Conservation (phyloP, 2,329 filamentous ascomycete genomes). For the Cladobotryum mycophilum region DNA sequence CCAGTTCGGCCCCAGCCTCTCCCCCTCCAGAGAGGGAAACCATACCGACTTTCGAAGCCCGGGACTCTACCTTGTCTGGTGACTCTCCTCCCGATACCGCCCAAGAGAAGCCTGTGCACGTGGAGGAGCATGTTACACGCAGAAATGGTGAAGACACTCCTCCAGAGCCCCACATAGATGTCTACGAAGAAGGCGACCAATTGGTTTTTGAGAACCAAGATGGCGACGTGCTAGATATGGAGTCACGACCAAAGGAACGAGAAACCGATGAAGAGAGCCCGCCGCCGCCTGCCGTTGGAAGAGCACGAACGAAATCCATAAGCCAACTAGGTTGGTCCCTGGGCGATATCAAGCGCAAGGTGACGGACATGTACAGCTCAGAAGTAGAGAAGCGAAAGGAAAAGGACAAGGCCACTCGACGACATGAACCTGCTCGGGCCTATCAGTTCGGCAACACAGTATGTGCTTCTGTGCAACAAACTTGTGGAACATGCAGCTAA, state of each 20-base stretch:
- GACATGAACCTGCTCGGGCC: conserved; percentile 67
- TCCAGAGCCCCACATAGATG: conserved; percentile 44
- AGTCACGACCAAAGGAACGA: conserved; percentile 22
- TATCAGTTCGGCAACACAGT: conserved; percentile 80
- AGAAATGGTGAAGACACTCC: conserved; percentile 8
- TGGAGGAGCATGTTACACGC: conserved; percentile 17
- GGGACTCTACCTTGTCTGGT: conserved; percentile 25
- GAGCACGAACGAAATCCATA: conserved; percentile 10
- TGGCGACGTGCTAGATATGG: conserved; percentile 73
- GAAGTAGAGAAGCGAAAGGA: conserved; percentile 57
- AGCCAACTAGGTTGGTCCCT: conserved; percentile 25
- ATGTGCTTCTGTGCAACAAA: conserved; percentile 24
- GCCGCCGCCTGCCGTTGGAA: conserved; percentile 13
- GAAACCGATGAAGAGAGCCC: conserved; percentile 14
- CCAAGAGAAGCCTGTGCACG: conserved; percentile 17
- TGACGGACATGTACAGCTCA: conserved; percentile 50
- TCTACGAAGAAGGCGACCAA: conserved; percentile 75
- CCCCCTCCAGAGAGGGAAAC: conserved; percentile 24
- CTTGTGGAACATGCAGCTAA: background rate
- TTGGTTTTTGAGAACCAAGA: conserved; percentile 79
- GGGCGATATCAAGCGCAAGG: conserved; percentile 40
- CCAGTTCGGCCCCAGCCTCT: conserved; percentile 17
- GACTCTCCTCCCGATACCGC: conserved; percentile 30
- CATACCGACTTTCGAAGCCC: conserved; percentile 23
- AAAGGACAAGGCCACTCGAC: conserved; percentile 54